Conservation (phyloP, 129 eudicot species). For the Flaveria bidentis region DNA sequence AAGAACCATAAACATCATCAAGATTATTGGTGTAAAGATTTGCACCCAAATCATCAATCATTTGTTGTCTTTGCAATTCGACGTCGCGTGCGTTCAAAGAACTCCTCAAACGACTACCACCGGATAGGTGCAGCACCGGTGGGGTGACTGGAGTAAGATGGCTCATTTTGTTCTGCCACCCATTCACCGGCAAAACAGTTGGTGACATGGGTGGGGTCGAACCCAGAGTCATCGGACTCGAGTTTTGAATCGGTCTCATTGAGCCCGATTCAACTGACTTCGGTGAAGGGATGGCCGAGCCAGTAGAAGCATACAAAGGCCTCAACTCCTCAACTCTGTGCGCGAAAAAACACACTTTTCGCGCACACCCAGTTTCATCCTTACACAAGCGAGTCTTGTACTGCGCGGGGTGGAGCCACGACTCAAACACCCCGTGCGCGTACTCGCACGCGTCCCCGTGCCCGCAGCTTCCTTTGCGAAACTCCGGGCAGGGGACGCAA, state of each 20-base stretch:
- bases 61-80: constrained; percentile 46
- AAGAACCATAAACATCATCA: constrained; percentile 56
- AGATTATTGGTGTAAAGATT: constrained; percentile 40
- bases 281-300: constrained; percentile 87
- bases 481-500: constrained; percentile 95
- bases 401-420: constrained; percentile 98
- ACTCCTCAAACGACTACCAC: constrained; percentile 77
- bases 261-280: constrained; percentile 46
- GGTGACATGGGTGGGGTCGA: constrained; percentile 78
- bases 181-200: constrained; percentile 42
- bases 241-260: constrained; percentile 39
- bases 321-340: constrained; percentile 77
- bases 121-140: constrained; percentile 64
- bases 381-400: constrained; percentile 83
- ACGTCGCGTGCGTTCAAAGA: constrained; percentile 67
- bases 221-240: constrained; percentile 26
- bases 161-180: constrained; percentile 59
- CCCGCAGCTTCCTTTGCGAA: constrained; percentile 71
- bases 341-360: constrained; percentile 93
- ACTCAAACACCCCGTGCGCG: constrained; percentile 92
- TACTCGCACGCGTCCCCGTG: constrained; percentile 82
- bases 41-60: constrained; percentile 53
- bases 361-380: constrained; percentile 71
- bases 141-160: constrained; percentile 38
- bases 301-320: constrained; percentile 85